Percentiles rank a stretch among this genome's conserved stretches.
These are phyloP conservation scores for Calophaca sinica DNA, from an alignment of 306 rosid genomes.

Conservation along the genomic window DNA sequence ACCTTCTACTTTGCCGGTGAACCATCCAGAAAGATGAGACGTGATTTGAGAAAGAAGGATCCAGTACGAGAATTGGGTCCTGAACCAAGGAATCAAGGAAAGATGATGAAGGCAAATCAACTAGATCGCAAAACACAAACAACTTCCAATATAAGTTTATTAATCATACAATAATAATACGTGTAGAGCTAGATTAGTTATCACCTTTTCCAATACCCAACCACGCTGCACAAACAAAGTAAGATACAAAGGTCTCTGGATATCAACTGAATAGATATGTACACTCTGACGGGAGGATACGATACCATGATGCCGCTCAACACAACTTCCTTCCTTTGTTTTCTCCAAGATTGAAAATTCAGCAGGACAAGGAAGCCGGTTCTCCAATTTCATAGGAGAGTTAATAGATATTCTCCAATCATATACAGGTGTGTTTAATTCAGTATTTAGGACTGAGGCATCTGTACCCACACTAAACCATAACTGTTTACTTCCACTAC, in stretches of 20 bases:
- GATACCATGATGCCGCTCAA: conserved; percentile 68
- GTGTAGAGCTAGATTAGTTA: conserved; percentile 36
- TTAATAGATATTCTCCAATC: conserved; percentile 91
- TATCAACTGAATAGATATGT: conserved; percentile 85
- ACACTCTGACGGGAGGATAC: conserved; percentile 78
- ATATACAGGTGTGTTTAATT: conserved; percentile 87
- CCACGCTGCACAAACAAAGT: conserved; percentile 81
- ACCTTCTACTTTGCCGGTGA: conserved; percentile 88
- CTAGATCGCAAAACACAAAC: conserved; percentile 18
- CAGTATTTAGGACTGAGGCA: conserved; percentile 95
- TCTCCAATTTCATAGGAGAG: conserved; percentile 91
- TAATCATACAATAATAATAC: neutral
- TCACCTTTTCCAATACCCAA: conserved; percentile 96
- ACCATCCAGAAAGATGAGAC: conserved; percentile 90
- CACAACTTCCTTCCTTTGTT: conserved; percentile 71
- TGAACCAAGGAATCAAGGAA: conserved; percentile 50
- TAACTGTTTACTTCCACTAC: conserved; percentile 65
- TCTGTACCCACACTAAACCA: conserved; percentile 93
- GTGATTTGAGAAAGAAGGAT: conserved; percentile 70
- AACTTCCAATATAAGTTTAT: neutral
- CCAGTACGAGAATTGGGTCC: conserved; percentile 87
- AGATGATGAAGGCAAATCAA: conserved; percentile 7
- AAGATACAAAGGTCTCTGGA: conserved; percentile 82
- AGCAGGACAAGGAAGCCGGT: conserved; percentile 91
- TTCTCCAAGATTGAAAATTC: conserved; percentile 79